Base-by-base conservation (phyloP, 116 monocot genomes). In the Posidonia oceanica region DNA sequence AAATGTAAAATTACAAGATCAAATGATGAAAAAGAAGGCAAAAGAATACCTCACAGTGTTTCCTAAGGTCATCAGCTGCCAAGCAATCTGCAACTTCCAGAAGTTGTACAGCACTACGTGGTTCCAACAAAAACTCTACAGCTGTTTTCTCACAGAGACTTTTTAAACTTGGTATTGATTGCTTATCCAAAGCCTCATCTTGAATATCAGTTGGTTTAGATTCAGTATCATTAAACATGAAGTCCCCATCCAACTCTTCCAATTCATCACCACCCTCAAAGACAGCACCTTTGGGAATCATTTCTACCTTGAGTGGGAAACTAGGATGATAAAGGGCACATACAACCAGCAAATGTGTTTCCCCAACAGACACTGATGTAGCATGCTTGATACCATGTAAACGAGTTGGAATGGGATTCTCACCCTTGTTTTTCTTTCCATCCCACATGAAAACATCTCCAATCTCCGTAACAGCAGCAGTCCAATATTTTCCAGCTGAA, bases 401-500 rank as follows among this genome's bases (percentile, higher is more conserved):
- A 13, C 99, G 90, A 69, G 88, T 81, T 48, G 79, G 73, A 52
- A 79, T 51, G 61, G 90, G 93, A 72, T 64, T 63, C 8, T 80
- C 84, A 75, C 75, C 77, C 70, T 84, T 90, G 38, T 61, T 61
- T 41, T 86, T 93, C 75, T 98, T 99, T 15, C 90, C 99, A 79
- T 99, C 93, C 86, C 85, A 93, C 83, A 88, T 88, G 70, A 81
- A 99, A 57, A 99, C 86, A 82, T 99, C 99, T 36, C 99, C 99
- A 3, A 77, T 83, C 66, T 76, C 65, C 8, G 93, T 93, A 66
- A 86, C 90, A 67, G 80, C 85, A 78, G 93, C 84, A 71, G 86
- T 99, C 93, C 99, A 99, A 63, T 88, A 88, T 54, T 99, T 99
- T 3, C 99, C 93, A 14, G 90, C 88, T 63, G 99, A 99, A 70